phyloP scores from a whole-genome alignment of 73 alveolate species.

The Uronychia setigera region DNA sequence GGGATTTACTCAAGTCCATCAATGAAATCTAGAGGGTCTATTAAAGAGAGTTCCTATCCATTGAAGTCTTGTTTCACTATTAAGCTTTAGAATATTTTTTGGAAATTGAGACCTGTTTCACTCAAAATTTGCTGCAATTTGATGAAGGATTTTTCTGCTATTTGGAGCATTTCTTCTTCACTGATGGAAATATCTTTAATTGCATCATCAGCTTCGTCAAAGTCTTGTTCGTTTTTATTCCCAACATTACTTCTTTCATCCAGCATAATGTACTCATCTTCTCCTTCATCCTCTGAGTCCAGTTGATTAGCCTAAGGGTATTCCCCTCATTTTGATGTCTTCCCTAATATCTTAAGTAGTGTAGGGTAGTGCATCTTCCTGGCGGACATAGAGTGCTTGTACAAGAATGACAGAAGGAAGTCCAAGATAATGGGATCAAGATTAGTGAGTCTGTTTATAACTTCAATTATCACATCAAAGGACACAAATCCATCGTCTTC shows the following conservation, averaged over 20 bases:
- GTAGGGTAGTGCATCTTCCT: neutral
- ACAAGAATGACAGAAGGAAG: neutral
- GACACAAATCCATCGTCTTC: neutral
- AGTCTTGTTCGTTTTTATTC: neutral
- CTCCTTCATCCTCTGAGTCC: neutral
- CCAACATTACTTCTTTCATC: neutral
- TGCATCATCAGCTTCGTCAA: neutral
- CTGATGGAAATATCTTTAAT: neutral
- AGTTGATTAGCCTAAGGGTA: neutral
- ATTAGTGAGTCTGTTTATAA: no score
- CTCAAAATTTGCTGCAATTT: neutral
- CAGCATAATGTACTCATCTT: neutral
- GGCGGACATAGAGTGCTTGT: neutral
- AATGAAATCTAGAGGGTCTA: neutral
- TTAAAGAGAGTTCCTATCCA: neutral
- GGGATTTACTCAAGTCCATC: neutral
- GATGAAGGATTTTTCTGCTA: neutral
- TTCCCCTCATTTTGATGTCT: neutral
- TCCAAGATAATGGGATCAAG: no score
- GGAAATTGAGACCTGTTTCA: neutral
- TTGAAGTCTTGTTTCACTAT: neutral
- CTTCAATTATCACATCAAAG: neutral
- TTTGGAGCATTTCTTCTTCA: neutral
- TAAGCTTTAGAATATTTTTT: neutral
- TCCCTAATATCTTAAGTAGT: neutral